These are phyloP conservation scores for Exophiala sideris DNA, from an alignment of 2,329 filamentous ascomycete genomes.

Conservation along the genomic window DNA sequence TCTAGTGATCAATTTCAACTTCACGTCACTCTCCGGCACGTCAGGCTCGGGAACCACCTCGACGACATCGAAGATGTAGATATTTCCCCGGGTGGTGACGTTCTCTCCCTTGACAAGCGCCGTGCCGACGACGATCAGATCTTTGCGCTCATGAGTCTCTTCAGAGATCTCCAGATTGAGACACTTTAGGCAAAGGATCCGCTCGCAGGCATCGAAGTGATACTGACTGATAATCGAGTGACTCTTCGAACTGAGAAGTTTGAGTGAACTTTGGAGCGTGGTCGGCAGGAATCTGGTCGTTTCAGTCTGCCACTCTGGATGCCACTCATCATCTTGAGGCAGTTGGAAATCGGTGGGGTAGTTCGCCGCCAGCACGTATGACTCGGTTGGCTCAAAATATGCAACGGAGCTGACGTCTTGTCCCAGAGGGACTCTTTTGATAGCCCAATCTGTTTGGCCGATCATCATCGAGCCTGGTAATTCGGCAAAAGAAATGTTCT, in stretches of 20 bases:
- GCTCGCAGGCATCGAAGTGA: conserved; percentile 69
- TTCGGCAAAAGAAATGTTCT: conserved; percentile 46
- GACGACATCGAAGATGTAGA: conserved; percentile 90
- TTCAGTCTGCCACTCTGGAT: conserved; percentile 75
- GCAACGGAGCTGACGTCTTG: conserved; percentile 69
- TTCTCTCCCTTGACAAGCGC: conserved; percentile 87
- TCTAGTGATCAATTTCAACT: conserved; percentile 78
- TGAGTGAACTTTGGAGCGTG: conserved; percentile 68
- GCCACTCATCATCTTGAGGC: conserved; percentile 79
- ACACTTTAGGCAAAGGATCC: conserved; percentile 75
- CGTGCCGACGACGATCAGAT: conserved; percentile 80
- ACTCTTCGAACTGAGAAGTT: conserved; percentile 72
- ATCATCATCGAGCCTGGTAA: conserved; percentile 66
- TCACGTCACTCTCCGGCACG: conserved; percentile 78
- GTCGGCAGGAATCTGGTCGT: conserved; percentile 57
- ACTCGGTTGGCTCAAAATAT: conserved; percentile 70
- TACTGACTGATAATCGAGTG: conserved; percentile 76
- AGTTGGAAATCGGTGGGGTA: conserved; percentile 70
- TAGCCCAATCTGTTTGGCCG: conserved; percentile 70
- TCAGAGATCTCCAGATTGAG: conserved; percentile 88
- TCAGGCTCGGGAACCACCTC: conserved; percentile 86
- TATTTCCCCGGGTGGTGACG: conserved; percentile 74
- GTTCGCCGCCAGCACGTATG: conserved; percentile 74
- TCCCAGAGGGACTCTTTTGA: conserved; percentile 67
- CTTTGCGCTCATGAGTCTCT: conserved; percentile 78